Base-by-base conservation (phyloP, 805 yeast genomes). In the Kodamaea hsintzibuensis region DNA sequence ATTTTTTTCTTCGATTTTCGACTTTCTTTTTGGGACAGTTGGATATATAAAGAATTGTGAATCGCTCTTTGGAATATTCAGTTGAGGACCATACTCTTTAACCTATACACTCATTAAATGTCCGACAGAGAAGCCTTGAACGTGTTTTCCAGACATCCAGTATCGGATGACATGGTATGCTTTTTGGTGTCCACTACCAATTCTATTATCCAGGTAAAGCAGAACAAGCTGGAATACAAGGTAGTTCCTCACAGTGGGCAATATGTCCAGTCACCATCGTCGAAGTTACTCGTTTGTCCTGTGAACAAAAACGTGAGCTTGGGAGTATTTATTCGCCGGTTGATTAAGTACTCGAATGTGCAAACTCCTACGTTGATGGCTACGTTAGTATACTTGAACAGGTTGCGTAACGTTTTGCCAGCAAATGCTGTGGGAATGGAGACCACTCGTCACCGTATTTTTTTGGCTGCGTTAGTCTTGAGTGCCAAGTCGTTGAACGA, bases 341-440 rank as follows among this genome's bases (percentile, higher is more conserved):
- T 93, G 57, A 85, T 93, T 61, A 78, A 77, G 52, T 84, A 88
- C 63, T 90, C 98, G 6, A 91, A 92, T 68, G 98, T 93, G 42
- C 97, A 91, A 71, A 89, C 97, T 3, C 91, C 98, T 37, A 93
- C 98, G 0, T 79, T 93, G 58, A 93, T 95, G 98, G 86, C 98
- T 17, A 82, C 97, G 4, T 78, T 92, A 52, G 92, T 91, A 13
- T 93, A 90, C 68, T 76, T 93, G 56, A 84, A 86, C 52, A 86
- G 91, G 60, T 78, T 95, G 61, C 83, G 93, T 61, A 80, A 82
- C 51, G 79, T 87, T 7, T 80, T 93, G 51, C 98, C 98, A 2
- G 82, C 89, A 27, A 88, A 89, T 68, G 95, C 97, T 10, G 82
- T 87, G 55, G 98, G 98, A 14, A 91, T 92, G 80, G 91, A 84